phyloP scores from a whole-genome alignment of 371 early-diverging fungal species.

The Syncephalastrum sp. region DNA sequence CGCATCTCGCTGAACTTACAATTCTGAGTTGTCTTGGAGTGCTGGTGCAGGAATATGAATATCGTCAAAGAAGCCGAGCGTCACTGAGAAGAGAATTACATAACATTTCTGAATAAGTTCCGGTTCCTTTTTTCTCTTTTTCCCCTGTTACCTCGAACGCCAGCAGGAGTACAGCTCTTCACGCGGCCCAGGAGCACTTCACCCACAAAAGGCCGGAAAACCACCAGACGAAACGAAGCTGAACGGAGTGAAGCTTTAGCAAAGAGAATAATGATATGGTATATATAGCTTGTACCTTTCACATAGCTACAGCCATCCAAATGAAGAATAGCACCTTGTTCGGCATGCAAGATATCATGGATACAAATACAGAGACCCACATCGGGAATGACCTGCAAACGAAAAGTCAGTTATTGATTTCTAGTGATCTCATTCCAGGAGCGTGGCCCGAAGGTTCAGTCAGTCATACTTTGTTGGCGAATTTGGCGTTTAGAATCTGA shows the following conservation, averaged over 20 bases:
- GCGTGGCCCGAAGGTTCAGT: too few relatives aligned
- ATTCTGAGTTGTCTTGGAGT: constrained; percentile 64
- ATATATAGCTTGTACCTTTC: constrained; percentile 43
- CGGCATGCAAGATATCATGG: constrained; percentile 74
- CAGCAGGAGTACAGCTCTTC: constrained; percentile 65
- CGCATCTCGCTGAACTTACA: constrained; percentile 32
- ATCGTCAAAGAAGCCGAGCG: constrained; percentile 92
- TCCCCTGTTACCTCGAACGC: constrained; percentile 58
- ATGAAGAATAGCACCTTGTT: constrained; percentile 83
- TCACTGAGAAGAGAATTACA: constrained; percentile 44
- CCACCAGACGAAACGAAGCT: constrained; percentile 81
- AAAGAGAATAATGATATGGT: neutral
- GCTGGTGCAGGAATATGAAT: constrained; percentile 74
- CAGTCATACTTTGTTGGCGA: constrained; percentile 79
- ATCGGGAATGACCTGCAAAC: constrained; percentile 74
- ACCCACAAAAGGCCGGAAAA: constrained; percentile 90
- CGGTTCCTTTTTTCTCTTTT: neutral
- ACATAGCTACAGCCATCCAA: constrained; percentile 79
- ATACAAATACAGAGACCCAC: constrained; percentile 89
- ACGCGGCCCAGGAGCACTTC: constrained; percentile 85
- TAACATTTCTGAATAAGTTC: too few relatives aligned
- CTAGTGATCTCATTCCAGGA: too few relatives aligned
- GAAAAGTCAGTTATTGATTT: too few relatives aligned
- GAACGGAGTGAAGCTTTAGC: neutral
- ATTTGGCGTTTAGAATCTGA: constrained; percentile 90